Percentiles rank a stretch among this genome's conserved stretches.
These are phyloP conservation scores for Hypsizygus ulmarius DNA, from an alignment of 1,284 basidiomycete species.

Conservation along the genomic window DNA sequence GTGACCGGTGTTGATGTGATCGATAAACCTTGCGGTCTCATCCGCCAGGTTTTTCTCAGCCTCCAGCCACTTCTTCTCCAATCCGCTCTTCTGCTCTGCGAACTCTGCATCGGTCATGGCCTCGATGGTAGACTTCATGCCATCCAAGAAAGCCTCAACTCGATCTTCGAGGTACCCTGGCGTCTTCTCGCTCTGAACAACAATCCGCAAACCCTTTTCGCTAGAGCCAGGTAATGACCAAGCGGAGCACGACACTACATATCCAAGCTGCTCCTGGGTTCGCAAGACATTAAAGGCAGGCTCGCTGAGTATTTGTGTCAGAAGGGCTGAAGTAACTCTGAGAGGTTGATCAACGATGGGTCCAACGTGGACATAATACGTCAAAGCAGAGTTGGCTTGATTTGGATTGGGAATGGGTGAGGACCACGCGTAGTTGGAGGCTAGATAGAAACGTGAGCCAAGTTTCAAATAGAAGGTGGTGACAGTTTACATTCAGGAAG, in stretches of 20 bases:
- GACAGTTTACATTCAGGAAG: conserved; percentile 57
- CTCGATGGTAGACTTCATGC: conserved; percentile 60
- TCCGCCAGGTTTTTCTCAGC: conserved; percentile 66
- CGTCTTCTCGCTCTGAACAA: conserved; percentile 88
- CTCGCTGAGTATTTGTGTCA: conserved; percentile 80
- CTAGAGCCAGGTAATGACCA: conserved; percentile 60
- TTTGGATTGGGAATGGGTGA: conserved; percentile 78
- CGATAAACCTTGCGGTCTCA: conserved; percentile 74
- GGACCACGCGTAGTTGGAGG: conserved; percentile 71
- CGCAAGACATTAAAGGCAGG: conserved; percentile 93
- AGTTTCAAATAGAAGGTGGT: neutral
- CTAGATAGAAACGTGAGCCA: conserved; percentile 35
- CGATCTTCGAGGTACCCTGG: conserved; percentile 86
- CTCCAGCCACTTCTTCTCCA: conserved; percentile 64
- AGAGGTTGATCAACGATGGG: conserved; percentile 52
- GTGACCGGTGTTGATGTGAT: conserved; percentile 72
- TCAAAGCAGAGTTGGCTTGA: conserved; percentile 84
- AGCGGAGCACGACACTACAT: conserved; percentile 70
- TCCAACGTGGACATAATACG: conserved; percentile 80
- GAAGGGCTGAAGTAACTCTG: conserved; percentile 58
- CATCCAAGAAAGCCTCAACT: conserved; percentile 83
- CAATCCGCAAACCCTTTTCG: conserved; percentile 79
- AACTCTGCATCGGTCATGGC: conserved; percentile 65
- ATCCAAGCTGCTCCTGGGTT: conserved; percentile 97
- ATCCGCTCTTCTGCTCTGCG: conserved; percentile 57